Base-by-base conservation (phyloP, 768 basidiomycete species). In the Phaffia australis region DNA sequence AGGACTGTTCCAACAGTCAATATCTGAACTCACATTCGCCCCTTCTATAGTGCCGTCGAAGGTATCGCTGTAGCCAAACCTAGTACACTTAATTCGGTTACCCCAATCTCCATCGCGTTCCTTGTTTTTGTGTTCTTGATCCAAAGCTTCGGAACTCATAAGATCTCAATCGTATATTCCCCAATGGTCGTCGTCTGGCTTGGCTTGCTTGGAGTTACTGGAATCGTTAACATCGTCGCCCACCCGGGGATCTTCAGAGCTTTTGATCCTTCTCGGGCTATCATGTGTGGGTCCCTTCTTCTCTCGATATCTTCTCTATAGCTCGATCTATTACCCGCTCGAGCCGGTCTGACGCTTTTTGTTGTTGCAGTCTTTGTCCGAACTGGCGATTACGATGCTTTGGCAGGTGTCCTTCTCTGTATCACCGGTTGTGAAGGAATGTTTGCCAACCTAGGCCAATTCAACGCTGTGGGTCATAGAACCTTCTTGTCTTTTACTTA, bases 1-100 rank as follows among this genome's bases (percentile, higher is more conserved):
- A 7, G 4, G 14, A 4, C 42, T 27, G 27, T 21, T 23, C 57
- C 21, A 4, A n/a, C 5, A 8, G 8, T 59, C 19, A 42, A 5
- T 11, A 21, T 46, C 3, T 9, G 25, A 1, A 3, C 1, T 1
- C 11, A 35, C 49, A 21, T 27, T 18, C 35, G 8, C 15, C 27
- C 25, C n/a, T 16, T 21, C 25, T 11, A 16, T 48, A 51, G 57
- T 49, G 85, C 85, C 5, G 84, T 87, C 1, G 81, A 78, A 19
- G 85, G 86, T n/a, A 84, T 87, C 66, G 83, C 80, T 0, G 81
- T 86, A 18, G 84, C 83, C 11, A 81, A 81, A 54, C 78, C 82
- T 0, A 77, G 76, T 2, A 80, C 85, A 9, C 61, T 71, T 1
- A 69, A 75, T 14, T 76, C 82, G 50, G 79, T 86, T 51, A 77